Conservation (phyloP, 139 green algal genomes). For the Coelastrella sp. region DNA sequence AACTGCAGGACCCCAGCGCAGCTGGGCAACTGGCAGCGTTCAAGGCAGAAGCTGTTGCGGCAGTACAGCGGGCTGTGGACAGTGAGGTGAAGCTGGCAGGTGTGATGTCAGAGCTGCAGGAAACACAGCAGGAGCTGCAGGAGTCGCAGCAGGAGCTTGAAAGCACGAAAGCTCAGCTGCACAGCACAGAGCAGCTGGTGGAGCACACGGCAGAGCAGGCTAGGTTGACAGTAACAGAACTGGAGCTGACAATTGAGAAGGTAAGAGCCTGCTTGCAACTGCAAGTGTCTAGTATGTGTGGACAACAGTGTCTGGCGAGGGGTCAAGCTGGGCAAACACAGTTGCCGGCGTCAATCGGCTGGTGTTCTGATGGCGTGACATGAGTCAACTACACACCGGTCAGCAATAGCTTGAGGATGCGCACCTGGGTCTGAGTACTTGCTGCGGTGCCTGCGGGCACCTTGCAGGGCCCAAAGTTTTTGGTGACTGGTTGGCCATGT, state of each 20-base stretch:
- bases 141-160: neutral
- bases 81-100: neutral
- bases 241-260: neutral
- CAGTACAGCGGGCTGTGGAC: neutral
- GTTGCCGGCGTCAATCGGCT: too few species aligned
- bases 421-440: too few species aligned
- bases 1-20: slow-evolving; percentile 6
- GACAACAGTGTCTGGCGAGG: too few species aligned
- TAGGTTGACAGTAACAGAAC: neutral
- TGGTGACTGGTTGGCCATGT: neutral
- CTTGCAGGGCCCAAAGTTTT: neutral
- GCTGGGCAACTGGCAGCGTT: neutral
- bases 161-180: neutral
- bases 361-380: too few species aligned
- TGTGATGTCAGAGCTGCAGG: neutral
- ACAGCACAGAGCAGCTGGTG: neutral
- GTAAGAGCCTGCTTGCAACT: neutral
- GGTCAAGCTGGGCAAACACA: too few species aligned
- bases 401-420: too few species aligned
- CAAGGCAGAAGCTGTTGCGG: neutral
- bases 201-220: neutral
- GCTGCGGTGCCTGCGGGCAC: too few species aligned
- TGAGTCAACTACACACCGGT: too few species aligned
- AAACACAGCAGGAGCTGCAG: neutral
- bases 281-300: neutral